These are phyloP conservation scores for Diutina neorugosa DNA, from an alignment of 1,139 yeast genomes.

Conservation along the genomic window DNA sequence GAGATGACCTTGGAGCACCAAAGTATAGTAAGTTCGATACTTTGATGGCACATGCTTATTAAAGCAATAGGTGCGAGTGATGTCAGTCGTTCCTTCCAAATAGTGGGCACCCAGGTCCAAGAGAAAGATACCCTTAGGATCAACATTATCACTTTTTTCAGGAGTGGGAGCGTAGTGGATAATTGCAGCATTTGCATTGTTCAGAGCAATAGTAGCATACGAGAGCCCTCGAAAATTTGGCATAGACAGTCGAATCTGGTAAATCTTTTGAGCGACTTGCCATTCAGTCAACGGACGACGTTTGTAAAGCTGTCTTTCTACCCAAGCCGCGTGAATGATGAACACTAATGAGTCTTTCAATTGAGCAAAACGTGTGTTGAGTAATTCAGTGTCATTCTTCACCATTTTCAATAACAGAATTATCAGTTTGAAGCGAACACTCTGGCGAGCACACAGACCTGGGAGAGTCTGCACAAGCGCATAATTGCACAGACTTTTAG, in stretches of 20 bases:
- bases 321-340: constrained; percentile 29
- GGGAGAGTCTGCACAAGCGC: constrained; percentile 24
- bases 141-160: constrained; percentile 52
- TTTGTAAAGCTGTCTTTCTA: constrained; percentile 24
- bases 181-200: constrained; percentile 87
- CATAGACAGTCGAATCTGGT: constrained; percentile 25
- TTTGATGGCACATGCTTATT: constrained; percentile 47
- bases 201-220: constrained; percentile 84
- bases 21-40: constrained; percentile 67
- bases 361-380: constrained; percentile 30
- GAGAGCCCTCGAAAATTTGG: constrained; percentile 61
- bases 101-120: constrained; percentile 94
- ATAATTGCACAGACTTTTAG: constrained; percentile 18
- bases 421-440: constrained; percentile 18
- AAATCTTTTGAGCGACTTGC: constrained; percentile 32
- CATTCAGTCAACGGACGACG: constrained; percentile 19
- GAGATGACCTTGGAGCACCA: constrained; percentile 86
- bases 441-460: constrained; percentile 15
- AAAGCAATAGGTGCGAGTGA: constrained; percentile 88
- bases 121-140: constrained; percentile 67
- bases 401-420: constrained; percentile 23
- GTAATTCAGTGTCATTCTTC: constrained; percentile 27
- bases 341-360: constrained; percentile 32
- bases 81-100: constrained; percentile 91
- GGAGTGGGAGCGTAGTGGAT: constrained; percentile 77